Conservation (phyloP, 1,139 yeast genomes). For the Hyphopichia fennica region DNA sequence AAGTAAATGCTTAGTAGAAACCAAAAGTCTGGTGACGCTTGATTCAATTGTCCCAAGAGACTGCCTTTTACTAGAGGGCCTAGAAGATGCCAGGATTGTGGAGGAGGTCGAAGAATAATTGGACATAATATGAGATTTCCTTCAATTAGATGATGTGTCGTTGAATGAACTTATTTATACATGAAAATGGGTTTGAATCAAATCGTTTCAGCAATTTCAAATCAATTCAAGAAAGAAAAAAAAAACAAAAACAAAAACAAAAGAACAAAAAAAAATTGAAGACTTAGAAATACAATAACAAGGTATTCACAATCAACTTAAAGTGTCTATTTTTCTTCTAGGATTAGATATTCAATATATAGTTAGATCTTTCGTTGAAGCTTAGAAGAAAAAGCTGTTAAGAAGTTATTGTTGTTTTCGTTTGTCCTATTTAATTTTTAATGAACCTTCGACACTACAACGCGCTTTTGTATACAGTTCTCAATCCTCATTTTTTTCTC, state of each 20-base stretch:
- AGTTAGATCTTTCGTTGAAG: background rate
- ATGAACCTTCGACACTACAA: background rate
- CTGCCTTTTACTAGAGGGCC: constrained; percentile 20
- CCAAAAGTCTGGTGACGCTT: constrained; percentile 77
- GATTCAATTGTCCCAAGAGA: constrained; percentile 72
- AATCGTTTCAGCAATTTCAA: background rate
- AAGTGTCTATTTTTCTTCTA: too few species aligned
- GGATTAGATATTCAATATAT: too few species aligned
- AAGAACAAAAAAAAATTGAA: too few species aligned
- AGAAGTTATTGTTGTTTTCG: background rate
- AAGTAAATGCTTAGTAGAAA: constrained; percentile 83
- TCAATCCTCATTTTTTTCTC: too few species aligned
- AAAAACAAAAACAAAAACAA: too few species aligned
- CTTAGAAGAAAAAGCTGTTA: background rate
- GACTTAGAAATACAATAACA: too few species aligned
- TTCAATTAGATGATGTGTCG: too few species aligned
- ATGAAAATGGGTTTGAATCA: too few species aligned
- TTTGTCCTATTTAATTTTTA: background rate
- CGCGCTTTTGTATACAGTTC: background rate
- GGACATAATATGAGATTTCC: background rate
- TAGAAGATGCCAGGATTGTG: background rate
- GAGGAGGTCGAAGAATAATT: constrained; percentile 2
- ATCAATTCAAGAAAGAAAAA: background rate
- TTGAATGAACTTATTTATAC: too few species aligned
- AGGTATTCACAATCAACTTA: too few species aligned